Base-by-base conservation (phyloP, 2,329 filamentous ascomycete species). In the Neopestalotiopsis rosae region DNA sequence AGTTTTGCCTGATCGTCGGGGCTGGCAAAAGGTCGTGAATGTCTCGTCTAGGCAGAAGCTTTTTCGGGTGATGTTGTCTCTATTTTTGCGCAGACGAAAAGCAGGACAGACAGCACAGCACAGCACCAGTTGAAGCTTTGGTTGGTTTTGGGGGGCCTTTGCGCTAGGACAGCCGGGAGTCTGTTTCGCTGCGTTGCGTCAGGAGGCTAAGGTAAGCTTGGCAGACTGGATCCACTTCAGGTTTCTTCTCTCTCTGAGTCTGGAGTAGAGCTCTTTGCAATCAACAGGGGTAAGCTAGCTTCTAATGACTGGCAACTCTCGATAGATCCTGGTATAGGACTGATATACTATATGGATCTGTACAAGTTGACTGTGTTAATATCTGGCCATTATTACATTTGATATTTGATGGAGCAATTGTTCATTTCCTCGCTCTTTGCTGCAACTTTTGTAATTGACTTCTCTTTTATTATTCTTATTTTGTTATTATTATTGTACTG, bases 41-140 rank as follows among this genome's bases (percentile, higher is more conserved):
- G 45, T 56, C 13, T 30, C 7, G 52, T 20, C 45, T 45, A 66
- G 63, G 63, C 63, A 66, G 63, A 66, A 32, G 63, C 30, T 66
- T 66, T 57, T 63, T 20, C 6, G 32, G 13, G n/a, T 59, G 57
- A n/a, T 30, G 28, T 62, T 20, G n/a, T 59, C 57, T 59, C 24
- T 59, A 30, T 14, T 34, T 30, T 14, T 12, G 20, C 24, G 9
- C n/a, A 59, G 30, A 30, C 24, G 10, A 9, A 34, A 10, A 14
- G 14, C 30, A 30, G 56, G 24, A 30, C 17, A 30, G 59, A 10
- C 14, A n/a, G 59, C 13, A 28, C 24, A 28, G 24, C 24, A 28
- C 24, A 28, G 24, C 14, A 34, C 30, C 7, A n/a, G n/a, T 34
- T 24, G 57, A 14, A 32, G 28, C 28, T 14, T 10, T 12, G 24